phyloP scores from a whole-genome alignment of 108 stramenopile species.

The Bacterosira constricta region DNA sequence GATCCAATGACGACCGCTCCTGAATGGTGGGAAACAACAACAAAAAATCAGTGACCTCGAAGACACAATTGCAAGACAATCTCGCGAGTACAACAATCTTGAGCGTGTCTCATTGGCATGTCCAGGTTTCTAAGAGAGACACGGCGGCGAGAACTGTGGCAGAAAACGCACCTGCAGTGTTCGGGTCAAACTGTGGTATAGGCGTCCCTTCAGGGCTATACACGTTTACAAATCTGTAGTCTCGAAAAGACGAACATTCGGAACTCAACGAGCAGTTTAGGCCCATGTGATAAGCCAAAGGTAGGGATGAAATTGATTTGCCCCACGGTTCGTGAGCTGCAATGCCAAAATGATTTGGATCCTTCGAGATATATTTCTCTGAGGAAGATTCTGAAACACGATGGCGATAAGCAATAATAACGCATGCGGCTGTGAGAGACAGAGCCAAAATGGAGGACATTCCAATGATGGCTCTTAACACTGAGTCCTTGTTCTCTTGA shows the following conservation, averaged over 20 bases:
- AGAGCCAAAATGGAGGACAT: background rate
- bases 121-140: no score
- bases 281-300: slow-evolving; percentile 7
- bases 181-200: slow-evolving; percentile 43
- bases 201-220: slow-evolving; percentile 20
- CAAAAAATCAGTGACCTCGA: no score
- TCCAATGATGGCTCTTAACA: background rate
- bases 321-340: background rate
- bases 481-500: background rate
- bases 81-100: no score
- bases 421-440: background rate
- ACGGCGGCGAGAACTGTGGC: background rate
- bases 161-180: slow-evolving; percentile 8
- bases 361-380: slow-evolving; percentile 9
- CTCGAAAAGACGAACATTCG: slow-evolving; percentile 29
- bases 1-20: slow-evolving; percentile 39
- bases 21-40: no score
- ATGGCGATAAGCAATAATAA: background rate
- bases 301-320: slow-evolving; percentile 1
- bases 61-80: no score
- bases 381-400: background rate
- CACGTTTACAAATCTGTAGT: slow-evolving; percentile 37
- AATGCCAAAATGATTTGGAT: slow-evolving; percentile 8
- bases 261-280: slow-evolving; percentile 25
- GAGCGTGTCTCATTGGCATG: no score